Evolutionary conservation across 495 filamentous ascomycete genomes (phyloP).

Genomic region (Xylaria flabelliformis): DNA sequence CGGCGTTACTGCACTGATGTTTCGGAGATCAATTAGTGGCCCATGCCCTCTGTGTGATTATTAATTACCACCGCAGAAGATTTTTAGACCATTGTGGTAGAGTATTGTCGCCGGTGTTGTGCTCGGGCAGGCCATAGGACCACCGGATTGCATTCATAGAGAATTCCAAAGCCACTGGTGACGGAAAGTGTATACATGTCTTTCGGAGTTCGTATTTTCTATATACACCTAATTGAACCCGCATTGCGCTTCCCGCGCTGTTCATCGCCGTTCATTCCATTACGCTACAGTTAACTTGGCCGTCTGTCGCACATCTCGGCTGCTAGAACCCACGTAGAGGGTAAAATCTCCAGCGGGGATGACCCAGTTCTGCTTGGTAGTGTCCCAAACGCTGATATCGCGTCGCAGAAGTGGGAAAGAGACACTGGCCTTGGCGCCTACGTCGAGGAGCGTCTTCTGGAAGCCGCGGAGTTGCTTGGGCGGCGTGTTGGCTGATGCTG

Average conservation of each 20-base stretch:
- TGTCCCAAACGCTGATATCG: slow-evolving; percentile 66
- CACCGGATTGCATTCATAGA: neutral
- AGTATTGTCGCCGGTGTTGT: neutral
- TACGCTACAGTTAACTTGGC: slow-evolving; percentile 46
- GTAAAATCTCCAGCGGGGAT: slow-evolving; percentile 56
- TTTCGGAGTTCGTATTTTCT: neutral
- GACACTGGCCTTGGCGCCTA: slow-evolving; percentile 51
- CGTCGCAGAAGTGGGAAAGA: slow-evolving; percentile 57
- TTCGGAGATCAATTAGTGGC: neutral
- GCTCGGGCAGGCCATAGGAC: neutral
- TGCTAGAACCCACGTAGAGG: slow-evolving; percentile 57
- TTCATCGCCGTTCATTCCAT: neutral
- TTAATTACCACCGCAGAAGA: neutral
- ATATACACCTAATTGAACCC: neutral
- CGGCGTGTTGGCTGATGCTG: slow-evolving; percentile 57
- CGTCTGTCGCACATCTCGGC: slow-evolving; percentile 55
- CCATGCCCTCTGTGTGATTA: neutral
- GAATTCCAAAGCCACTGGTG: neutral
- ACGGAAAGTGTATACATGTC: neutral
- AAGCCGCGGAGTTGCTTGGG: slow-evolving; percentile 65
- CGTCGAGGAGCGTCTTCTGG: slow-evolving; percentile 56
- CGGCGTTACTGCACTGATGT: neutral
- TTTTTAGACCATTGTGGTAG: too few relatives aligned
- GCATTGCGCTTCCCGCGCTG: neutral
- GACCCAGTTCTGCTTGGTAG: slow-evolving; percentile 56